Evolutionary conservation across 2,329 filamentous ascomycete species (phyloP).

Genomic region (Nemania sp.): DNA sequence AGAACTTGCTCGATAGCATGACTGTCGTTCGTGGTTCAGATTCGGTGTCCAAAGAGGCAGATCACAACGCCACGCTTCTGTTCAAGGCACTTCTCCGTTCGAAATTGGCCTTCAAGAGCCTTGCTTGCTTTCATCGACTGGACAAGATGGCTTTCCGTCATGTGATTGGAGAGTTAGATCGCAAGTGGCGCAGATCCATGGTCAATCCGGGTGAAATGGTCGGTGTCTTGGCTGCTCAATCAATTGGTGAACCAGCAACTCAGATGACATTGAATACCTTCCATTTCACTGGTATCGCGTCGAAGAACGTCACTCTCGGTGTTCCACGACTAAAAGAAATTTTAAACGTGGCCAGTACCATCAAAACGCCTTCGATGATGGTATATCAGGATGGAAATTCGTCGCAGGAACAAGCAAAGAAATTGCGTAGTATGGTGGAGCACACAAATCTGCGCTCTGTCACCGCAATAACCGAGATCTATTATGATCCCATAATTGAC

Average conservation of each 20-base stretch:
- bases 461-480: constrained; percentile 90
- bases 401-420: constrained; percentile 80
- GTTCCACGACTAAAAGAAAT: constrained; percentile 99
- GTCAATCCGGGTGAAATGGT: constrained; percentile 98
- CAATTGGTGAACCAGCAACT: constrained; percentile 96
- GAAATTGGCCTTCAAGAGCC: constrained; percentile 86
- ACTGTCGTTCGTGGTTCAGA: constrained; percentile 87
- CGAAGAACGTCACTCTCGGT: constrained; percentile 99
- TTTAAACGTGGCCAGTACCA: constrained; percentile 95
- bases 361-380: constrained; percentile 97
- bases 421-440: constrained; percentile 85
- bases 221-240: constrained; percentile 94
- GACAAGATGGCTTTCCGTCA: constrained; percentile 93
- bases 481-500: constrained; percentile 92
- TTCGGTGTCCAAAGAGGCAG: constrained; percentile 79
- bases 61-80: constrained; percentile 83
- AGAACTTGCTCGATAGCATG: constrained; percentile 74
- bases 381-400: constrained; percentile 75
- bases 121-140: constrained; percentile 83
- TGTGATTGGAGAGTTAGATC: constrained; percentile 87
- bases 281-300: constrained; percentile 99
- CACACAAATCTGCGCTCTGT: constrained; percentile 93
- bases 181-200: constrained; percentile 80
- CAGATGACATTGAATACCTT: constrained; percentile 99
- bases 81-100: constrained; percentile 93